Percentiles rank a stretch among this genome's conserved stretches.
phyloP scores from a whole-genome alignment of 352 stramenopile species.

The Phytophthora pini region DNA sequence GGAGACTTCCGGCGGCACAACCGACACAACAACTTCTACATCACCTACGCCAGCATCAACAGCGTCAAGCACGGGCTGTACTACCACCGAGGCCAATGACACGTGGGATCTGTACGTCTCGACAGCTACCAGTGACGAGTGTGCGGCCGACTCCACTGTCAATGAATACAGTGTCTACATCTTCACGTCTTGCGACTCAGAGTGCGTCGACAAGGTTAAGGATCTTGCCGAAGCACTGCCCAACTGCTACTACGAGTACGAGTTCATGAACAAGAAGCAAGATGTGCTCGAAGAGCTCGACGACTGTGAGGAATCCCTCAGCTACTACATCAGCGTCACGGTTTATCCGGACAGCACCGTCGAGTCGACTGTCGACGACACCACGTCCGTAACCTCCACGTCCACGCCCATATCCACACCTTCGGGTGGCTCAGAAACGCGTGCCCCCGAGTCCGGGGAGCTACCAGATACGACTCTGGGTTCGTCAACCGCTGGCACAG shows the following conservation, averaged over 20 bases:
- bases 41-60: conserved; percentile 19
- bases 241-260: conserved; percentile 48
- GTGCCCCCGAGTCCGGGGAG: background rate
- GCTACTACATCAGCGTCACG: conserved; percentile 17
- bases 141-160: conserved; percentile 30
- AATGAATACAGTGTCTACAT: conserved; percentile 38
- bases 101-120: conserved; percentile 29
- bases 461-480: conserved; percentile 12
- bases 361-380: background rate
- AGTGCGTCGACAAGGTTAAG: conserved; percentile 30
- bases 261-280: conserved; percentile 44
- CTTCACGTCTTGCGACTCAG: conserved; percentile 35
- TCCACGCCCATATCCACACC: conserved; percentile 4
- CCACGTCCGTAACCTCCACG: background rate
- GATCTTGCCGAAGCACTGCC: conserved; percentile 27
- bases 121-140: conserved; percentile 34
- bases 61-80: conserved; percentile 24
- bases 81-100: conserved; percentile 16
- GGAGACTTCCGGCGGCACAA: background rate
- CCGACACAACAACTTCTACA: conserved; percentile 1
- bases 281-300: conserved; percentile 26
- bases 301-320: conserved; percentile 5
- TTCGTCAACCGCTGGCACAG: conserved; percentile 10
- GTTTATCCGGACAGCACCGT: conserved; percentile 16
- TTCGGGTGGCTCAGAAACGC: too few relatives aligned